These are phyloP conservation scores for Trametes hirsuta DNA, from an alignment of 1,284 basidiomycete genomes.

Conservation along the genomic window DNA sequence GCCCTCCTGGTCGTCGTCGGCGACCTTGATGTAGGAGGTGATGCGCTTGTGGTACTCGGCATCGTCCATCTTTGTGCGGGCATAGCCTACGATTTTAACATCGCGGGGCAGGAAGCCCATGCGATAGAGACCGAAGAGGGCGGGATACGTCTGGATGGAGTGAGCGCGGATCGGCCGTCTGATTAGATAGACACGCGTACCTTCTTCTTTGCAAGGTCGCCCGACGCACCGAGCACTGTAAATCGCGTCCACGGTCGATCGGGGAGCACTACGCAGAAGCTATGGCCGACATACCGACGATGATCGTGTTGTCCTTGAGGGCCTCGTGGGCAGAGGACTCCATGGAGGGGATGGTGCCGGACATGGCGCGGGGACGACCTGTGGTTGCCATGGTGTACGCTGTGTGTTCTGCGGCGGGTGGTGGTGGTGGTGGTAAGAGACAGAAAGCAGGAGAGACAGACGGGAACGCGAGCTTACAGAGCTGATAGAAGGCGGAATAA, in stretches of 20 bases:
- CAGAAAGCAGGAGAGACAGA: constrained; percentile 1
- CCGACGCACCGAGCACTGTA: constrained; percentile 93
- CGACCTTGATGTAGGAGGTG: constrained; percentile 83
- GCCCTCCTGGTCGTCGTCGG: constrained; percentile 61
- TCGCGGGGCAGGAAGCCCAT: constrained; percentile 81
- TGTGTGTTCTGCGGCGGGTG: constrained; percentile 5
- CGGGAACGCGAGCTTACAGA: constrained; percentile 11
- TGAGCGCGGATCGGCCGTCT: constrained; percentile 19
- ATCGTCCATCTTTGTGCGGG: constrained; percentile 91
- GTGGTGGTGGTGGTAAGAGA: constrained; percentile 18
- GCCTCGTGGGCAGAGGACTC: constrained; percentile 64
- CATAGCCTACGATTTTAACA: constrained; percentile 92
- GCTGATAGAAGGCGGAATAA: constrained; percentile 10
- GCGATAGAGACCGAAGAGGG: constrained; percentile 86
- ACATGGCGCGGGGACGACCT: constrained; percentile 52
- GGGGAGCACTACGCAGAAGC: constrained; percentile 1
- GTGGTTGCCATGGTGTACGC: constrained; percentile 24
- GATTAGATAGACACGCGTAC: constrained; percentile 43
- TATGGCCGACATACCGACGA: constrained; percentile 66
- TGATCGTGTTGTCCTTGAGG: constrained; percentile 85
- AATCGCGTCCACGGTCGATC: constrained; percentile 23
- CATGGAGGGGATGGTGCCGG: constrained; percentile 88
- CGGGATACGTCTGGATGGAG: constrained; percentile 77
- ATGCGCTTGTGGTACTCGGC: constrained; percentile 85
- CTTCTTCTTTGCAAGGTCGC: constrained; percentile 99